These are phyloP conservation scores for Penicillium ochrochloron DNA, from an alignment of 495 filamentous ascomycete species.

Conservation along the genomic window DNA sequence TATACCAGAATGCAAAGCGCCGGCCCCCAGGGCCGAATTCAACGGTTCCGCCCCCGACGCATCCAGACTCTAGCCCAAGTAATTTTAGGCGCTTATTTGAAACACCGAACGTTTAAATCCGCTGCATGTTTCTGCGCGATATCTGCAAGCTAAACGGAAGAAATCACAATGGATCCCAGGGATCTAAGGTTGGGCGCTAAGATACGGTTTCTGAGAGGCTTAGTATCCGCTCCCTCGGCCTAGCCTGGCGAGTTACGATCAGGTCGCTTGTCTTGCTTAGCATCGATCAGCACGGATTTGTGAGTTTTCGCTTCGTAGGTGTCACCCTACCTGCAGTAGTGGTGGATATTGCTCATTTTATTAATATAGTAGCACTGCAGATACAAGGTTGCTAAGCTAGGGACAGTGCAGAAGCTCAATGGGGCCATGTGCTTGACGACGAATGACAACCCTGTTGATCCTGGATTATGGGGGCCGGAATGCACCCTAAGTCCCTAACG, in stretches of 20 bases:
- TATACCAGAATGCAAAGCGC: background rate
- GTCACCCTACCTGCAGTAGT: background rate
- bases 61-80: background rate
- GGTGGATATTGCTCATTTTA: background rate
- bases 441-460: background rate
- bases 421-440: background rate
- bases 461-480: too few relatives aligned
- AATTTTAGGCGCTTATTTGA: constrained; percentile 13
- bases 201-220: constrained; percentile 5
- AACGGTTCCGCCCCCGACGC: background rate
- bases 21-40: background rate
- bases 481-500: too few relatives aligned
- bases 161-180: background rate
- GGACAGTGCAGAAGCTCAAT: background rate
- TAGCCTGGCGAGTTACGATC: background rate
- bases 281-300: background rate
- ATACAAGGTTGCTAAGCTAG: too few relatives aligned
- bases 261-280: background rate
- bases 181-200: constrained; percentile 14
- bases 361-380: background rate
- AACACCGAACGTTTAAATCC: constrained; percentile 2
- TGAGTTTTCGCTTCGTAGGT: background rate
- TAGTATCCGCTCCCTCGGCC: background rate
- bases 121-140: constrained; percentile 14
- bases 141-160: background rate